A percentile compares a stretch with the other conserved stretches of the same genome.
phyloP scores from a whole-genome alignment of 495 filamentous ascomycete species.

The Aspergillus taichungensis region DNA sequence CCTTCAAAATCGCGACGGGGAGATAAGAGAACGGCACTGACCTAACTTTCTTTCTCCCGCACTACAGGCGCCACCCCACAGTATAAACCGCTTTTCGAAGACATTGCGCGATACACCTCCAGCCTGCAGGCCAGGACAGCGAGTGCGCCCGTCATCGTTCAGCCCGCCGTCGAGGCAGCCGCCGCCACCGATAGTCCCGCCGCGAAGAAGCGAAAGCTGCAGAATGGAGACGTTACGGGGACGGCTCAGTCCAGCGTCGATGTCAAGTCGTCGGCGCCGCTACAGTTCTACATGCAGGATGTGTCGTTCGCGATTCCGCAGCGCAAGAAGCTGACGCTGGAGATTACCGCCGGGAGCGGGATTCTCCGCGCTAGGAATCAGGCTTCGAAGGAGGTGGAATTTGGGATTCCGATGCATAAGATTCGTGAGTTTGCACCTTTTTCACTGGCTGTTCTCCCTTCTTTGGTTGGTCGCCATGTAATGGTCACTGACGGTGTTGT shows the following conservation, averaged over 20 bases:
- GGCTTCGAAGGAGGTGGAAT: conserved; percentile 55
- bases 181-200: conserved; percentile 24
- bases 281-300: conserved; percentile 53
- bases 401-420: conserved; percentile 58
- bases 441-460: no score
- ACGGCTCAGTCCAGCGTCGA: conserved; percentile 33
- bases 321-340: conserved; percentile 84
- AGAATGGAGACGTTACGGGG: conserved; percentile 35
- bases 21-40: background rate
- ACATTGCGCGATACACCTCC: conserved; percentile 41
- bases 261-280: conserved; percentile 29
- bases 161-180: conserved; percentile 15
- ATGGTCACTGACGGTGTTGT: conserved; percentile 1
- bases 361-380: conserved; percentile 62
- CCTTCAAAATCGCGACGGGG: background rate
- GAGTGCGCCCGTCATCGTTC: conserved; percentile 15
- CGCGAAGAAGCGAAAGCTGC: conserved; percentile 49
- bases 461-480: background rate
- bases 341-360: conserved; percentile 48
- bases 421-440: conserved; percentile 52
- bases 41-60: conserved; percentile 8
- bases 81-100: conserved; percentile 35
- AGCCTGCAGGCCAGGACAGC: conserved; percentile 33
- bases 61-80: conserved; percentile 30
- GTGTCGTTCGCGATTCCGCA: conserved; percentile 72